Evolutionary conservation across 805 yeast species (phyloP).

Genomic region (Alloascoidea africana): DNA sequence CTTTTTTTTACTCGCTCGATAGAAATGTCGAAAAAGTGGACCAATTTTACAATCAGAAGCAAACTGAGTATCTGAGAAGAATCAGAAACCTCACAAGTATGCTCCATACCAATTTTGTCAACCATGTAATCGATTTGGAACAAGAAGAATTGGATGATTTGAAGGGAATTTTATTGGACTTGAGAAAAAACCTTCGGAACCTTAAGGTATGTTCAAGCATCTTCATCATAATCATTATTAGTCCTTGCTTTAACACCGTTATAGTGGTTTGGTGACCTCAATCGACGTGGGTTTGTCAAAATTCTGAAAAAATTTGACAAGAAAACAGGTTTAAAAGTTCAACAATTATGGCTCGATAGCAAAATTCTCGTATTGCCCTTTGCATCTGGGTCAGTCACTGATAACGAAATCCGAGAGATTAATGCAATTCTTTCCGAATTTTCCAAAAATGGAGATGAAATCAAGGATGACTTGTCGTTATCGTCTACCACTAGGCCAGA

Average conservation of each 20-base stretch:
- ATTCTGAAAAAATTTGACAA: conserved; percentile 86
- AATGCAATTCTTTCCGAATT: conserved; percentile 36
- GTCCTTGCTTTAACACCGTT: too few species aligned
- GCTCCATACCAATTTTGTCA: conserved; percentile 15
- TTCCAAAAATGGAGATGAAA: conserved; percentile 23
- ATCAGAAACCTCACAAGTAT: conserved; percentile 25
- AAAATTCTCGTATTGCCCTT: conserved; percentile 65
- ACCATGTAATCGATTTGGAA: conserved; percentile 19
- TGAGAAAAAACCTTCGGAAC: conserved; percentile 63
- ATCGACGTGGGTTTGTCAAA: conserved; percentile 78
- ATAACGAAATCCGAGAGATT: conserved; percentile 34
- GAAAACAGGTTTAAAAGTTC: conserved; percentile 48
- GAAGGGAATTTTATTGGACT: conserved; percentile 53
- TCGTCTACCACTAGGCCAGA: background rate
- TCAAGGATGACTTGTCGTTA: background rate
- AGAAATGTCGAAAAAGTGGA: conserved; percentile 73
- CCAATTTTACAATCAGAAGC: conserved; percentile 60
- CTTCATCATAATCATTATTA: too few species aligned
- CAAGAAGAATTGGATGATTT: conserved; percentile 43
- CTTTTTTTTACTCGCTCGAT: conserved; percentile 67
- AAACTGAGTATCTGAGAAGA: conserved; percentile 59
- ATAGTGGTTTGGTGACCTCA: conserved; percentile 80
- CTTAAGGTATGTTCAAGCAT: conserved; percentile 26
- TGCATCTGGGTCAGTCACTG: conserved; percentile 53
- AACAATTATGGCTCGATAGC: conserved; percentile 41